Conservation (phyloP, 495 filamentous ascomycete genomes). For the Trichoderma erinaceum region DNA sequence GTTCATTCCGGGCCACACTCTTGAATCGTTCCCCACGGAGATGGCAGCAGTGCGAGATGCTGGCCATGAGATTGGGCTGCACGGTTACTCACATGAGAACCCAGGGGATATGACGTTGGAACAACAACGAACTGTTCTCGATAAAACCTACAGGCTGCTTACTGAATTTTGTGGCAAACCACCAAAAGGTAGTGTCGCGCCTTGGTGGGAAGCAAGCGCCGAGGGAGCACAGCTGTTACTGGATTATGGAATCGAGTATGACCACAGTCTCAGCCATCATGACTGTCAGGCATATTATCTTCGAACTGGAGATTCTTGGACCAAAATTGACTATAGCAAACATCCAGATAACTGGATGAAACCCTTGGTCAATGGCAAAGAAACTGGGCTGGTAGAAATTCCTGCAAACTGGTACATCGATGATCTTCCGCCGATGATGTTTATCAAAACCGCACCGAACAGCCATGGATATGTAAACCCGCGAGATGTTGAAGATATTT, state of each 20-base stretch:
- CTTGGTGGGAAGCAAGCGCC: constrained; percentile 60
- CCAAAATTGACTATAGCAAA: constrained; percentile 46
- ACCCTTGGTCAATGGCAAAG: constrained; percentile 39
- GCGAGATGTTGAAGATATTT: constrained; percentile 50
- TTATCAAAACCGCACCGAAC: constrained; percentile 47
- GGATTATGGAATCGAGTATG: constrained; percentile 58
- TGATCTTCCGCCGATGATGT: constrained; percentile 54
- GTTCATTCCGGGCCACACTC: constrained; percentile 76
- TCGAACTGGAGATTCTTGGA: constrained; percentile 40
- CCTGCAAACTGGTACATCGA: constrained; percentile 54
- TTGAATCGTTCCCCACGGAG: constrained; percentile 73
- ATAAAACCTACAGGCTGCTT: constrained; percentile 67
- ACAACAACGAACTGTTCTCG: constrained; percentile 70
- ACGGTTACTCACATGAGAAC: constrained; percentile 73
- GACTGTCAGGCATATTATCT: constrained; percentile 55
- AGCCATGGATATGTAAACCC: constrained; percentile 56
- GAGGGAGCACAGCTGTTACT: constrained; percentile 63
- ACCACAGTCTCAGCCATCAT: constrained; percentile 46
- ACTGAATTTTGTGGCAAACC: constrained; percentile 72
- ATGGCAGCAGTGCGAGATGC: constrained; percentile 64
- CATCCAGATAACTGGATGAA: constrained; percentile 52
- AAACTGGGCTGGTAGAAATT: constrained; percentile 50
- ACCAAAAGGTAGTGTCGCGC: constrained; percentile 60
- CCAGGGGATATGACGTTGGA: constrained; percentile 64
- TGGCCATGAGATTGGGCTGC: constrained; percentile 74